Evolutionary conservation across 805 yeast genomes (phyloP).

Genomic region (Barnettozyma populi): DNA sequence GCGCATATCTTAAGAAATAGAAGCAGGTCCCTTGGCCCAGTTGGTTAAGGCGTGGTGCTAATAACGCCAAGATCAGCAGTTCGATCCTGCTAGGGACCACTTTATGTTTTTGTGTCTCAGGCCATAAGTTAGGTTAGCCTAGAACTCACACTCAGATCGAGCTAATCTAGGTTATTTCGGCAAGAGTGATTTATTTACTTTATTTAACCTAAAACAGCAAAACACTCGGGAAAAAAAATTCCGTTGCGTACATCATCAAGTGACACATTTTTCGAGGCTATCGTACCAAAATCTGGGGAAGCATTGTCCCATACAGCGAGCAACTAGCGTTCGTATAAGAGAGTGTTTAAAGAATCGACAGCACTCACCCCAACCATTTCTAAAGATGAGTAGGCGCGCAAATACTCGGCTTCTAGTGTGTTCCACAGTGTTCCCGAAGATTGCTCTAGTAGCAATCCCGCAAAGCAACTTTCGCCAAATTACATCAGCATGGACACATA

Average conservation of each 20-base stretch:
- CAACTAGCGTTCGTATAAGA: not conserved
- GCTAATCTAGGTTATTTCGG: no score
- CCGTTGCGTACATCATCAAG: not conserved
- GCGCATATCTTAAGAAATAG: not conserved
- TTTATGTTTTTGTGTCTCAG: conserved; percentile 6
- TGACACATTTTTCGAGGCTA: not conserved
- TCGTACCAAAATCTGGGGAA: not conserved
- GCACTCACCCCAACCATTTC: no score
- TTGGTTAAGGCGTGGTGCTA: conserved; percentile 58
- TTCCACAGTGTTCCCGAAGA: not conserved
- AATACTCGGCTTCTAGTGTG: not conserved
- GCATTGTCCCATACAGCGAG: not conserved
- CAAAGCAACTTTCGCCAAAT: not conserved
- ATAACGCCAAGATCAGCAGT: conserved; percentile 65
- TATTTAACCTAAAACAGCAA: no score
- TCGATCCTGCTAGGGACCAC: conserved; percentile 84
- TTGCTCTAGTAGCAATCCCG: not conserved
- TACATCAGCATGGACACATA: not conserved
- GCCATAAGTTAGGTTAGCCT: no score
- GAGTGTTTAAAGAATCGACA: no score
- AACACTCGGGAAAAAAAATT: no score
- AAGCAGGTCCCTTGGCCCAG: conserved; percentile 49
- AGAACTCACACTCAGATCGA: no score
- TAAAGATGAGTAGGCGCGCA: no score
- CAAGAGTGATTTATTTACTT: not conserved